Evolutionary conservation across 768 basidiomycete genomes (phyloP), one percentile per base, ranked within the genome.

Genomic region (Gymnopilus junonius): DNA sequence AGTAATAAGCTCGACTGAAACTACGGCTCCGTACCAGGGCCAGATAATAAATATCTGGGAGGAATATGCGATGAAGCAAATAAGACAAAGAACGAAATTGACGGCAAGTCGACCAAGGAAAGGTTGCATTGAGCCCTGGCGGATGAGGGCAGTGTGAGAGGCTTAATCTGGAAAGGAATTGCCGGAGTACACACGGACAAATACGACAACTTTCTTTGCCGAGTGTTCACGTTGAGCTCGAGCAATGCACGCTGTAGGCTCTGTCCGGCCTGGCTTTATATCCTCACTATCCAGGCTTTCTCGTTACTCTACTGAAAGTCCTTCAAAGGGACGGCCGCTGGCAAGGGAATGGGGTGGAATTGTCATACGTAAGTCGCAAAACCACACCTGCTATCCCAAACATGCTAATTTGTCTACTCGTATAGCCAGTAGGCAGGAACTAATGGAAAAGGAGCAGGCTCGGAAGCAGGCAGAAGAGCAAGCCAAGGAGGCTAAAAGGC

Each of bases 1-100:
- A 21, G 75, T 78, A 39, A 97, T 63, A 46, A 97, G 86, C 70
- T 95, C 88, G 42, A 92, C 77, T 14, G 93, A 89, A 65, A 93
- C 65, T 54, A 77, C 88, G 37, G 83, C 76, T 40, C 94, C 93
- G 70, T 96, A 97, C 94, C 94, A 97, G 21, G 94, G 95, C 94
- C 84, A 85, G 73, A 97, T 87, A 63, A 98, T 82, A 77, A 92
- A 95, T 68, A 94, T 84, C 75, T 99, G 97, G 2, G 91, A 87
- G 6, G 92, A 90, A 74, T 94, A 93, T 2, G 93, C 86, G 66
- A 98, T 95, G 76, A 98, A 99, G 55, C 81, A 85, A 45, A 94
- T 94, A 35, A 94, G 83, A 68, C 80, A 80, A 55, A 91, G 82
- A 62, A 92, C 91, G 67, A 87, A 81, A 68, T 83, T 80, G 73